These are phyloP conservation scores for Carex pumila DNA, from an alignment of 176 grass and related monocot species.

Conservation along the genomic window DNA sequence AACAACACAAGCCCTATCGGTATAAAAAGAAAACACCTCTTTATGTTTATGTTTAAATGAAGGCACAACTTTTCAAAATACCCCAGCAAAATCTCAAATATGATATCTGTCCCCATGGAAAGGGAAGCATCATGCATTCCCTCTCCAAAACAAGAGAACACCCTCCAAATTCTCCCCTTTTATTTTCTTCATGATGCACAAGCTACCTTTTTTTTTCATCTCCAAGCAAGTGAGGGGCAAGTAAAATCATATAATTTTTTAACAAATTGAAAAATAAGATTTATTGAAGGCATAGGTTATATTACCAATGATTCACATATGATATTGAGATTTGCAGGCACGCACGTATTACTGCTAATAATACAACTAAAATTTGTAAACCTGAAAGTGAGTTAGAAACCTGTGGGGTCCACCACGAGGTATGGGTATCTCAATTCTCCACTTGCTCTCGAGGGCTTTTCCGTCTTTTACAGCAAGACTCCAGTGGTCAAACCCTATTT, in stretches of 20 bases:
- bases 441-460: slow-evolving; percentile 76
- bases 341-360: background rate
- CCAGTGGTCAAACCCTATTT: slow-evolving; percentile 87
- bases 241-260: background rate
- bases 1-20: slow-evolving; percentile 75
- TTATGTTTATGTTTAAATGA: background rate
- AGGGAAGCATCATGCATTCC: background rate
- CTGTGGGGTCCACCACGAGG: slow-evolving; percentile 91
- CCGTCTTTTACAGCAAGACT: slow-evolving; percentile 84
- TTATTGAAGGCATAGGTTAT: background rate
- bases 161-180: background rate
- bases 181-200: background rate
- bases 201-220: background rate
- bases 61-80: background rate
- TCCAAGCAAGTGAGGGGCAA: background rate
- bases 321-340: background rate
- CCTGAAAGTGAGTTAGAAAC: slow-evolving; percentile 29
- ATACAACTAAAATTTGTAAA: background rate
- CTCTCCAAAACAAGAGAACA: slow-evolving; percentile 5
- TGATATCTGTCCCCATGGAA: background rate
- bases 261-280: background rate
- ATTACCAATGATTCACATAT: background rate
- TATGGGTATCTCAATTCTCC: slow-evolving; percentile 75
- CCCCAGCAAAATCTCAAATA: slow-evolving; percentile 1
- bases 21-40: slow-evolving; percentile 17